Base-by-base conservation (phyloP, 805 yeast genomes). In the Wickerhamiella shivajii region DNA sequence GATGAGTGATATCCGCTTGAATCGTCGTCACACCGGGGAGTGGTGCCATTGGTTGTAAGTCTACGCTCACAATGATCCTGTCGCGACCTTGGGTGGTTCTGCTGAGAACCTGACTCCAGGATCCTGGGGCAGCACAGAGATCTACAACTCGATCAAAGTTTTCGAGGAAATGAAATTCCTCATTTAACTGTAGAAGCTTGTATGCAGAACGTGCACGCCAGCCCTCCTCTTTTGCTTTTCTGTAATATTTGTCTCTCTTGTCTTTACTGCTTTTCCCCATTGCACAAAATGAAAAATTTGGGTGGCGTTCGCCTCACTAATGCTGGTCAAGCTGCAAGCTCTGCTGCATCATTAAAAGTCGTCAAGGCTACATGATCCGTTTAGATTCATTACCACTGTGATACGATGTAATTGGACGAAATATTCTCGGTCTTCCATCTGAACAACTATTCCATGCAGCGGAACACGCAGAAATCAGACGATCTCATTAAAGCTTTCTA, bases 1-100 rank as follows among this genome's bases (percentile, higher is more conserved):
- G 96, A 57, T 90, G 96, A 2, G 98, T 90, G 45, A 90, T 90
- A 57, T 90, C 98, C 1, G 97, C 97, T 54, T 90, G 97, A 33
- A 90, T 57, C 2, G 93, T 75, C 1, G 74, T 77, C 11, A 90
- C 97, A 33, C 92, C 81, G 2, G 72, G 73, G n/a, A 90, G 79
- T 2, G 97, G 97, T 0, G 93, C 74, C 93, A 90, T 90, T 5
- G 98, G 96, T 52, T 90, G 98, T 36, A 90, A 62, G 55, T 90
- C 98, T 2, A 90, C 98, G 1, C 96, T 83, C 6, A 90, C 92
- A 27, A 90, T 81, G 47, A 75, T 79, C 24, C 80, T 71, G 21
- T 64, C 61, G 6, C 7, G 49, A 44, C 44, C 32, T 43, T 47
- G 75, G 74, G 44, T 80, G 58, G 20, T 90, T n/a, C 38, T 32